Conservation (phyloP, 2,329 filamentous ascomycete species). For the Rhinocladiella similis region DNA sequence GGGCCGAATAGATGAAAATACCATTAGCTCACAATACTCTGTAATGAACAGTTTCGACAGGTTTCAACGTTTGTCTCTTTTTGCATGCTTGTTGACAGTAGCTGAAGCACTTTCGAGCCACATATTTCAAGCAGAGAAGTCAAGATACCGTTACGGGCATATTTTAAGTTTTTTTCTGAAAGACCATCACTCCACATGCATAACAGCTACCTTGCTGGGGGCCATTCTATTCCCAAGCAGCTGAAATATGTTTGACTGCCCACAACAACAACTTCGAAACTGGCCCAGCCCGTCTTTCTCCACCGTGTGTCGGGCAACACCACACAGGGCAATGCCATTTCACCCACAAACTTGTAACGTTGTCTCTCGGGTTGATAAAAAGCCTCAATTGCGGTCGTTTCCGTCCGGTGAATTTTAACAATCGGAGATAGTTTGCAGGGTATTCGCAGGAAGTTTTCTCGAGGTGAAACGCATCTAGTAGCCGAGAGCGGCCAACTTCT, state of each 20-base stretch:
- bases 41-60: conserved; percentile 4
- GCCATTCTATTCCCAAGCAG: conserved; percentile 1
- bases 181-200: conserved; percentile 9
- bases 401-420: not conserved
- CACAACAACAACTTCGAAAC: conserved; percentile 3
- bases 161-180: conserved; percentile 1
- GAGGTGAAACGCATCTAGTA: conserved; percentile 63
- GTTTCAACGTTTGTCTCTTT: conserved; percentile 20
- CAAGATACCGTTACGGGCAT: conserved; percentile 9
- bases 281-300: too few species aligned
- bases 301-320: not conserved
- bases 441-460: not conserved
- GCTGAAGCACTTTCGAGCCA: conserved; percentile 26
- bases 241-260: conserved; percentile 8
- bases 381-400: not conserved
- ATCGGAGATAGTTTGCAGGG: conserved; percentile 1
- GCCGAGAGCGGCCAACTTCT: conserved; percentile 85
- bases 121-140: conserved; percentile 13
- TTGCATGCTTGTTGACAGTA: conserved; percentile 16
- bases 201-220: conserved; percentile 4
- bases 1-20: not conserved
- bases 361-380: not conserved
- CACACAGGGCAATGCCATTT: not conserved
- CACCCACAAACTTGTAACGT: not conserved
- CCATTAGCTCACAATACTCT: not conserved